Evolutionary conservation across 2,329 filamentous ascomycete species (phyloP), one percentile per base, ranked within the genome.

Genomic region (Elsinoe perseae): DNA sequence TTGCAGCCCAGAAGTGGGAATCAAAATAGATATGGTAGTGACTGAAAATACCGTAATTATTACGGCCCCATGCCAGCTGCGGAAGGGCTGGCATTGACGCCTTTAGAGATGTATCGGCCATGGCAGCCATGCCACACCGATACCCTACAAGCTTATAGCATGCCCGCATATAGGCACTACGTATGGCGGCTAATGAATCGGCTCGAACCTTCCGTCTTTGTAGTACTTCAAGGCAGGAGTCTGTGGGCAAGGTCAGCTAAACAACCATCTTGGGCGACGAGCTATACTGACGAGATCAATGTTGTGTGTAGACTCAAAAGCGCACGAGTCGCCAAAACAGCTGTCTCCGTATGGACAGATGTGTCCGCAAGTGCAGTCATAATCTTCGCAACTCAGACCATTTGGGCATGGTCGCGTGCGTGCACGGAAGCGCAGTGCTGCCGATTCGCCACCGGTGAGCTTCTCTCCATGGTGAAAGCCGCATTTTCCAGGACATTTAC

Each of bases 281-380:
- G 6, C 6, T 20, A 6, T 38, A 61, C 64, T 62, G 53, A 69
- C 65, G 58, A 63, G 64, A 50, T 75, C 71, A 64, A 73, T 70
- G 8, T 68, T 64, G 59, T 76, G 74, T 1, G 69, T 67, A 10
- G 62, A 61, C 12, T 61, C 60, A 34, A 75, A 69, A 40, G 72
- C 67, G 61, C 74, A 76, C 9, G 59, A 63, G 10, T 66, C 64
- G 25, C 66, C 72, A 14, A 64, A 66, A 60, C 67, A 71, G n/a
- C 69, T 59, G 8, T 50, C 64, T 12, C 67, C 63, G 28, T 70
- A 69, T 20, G 69, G 67, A 57, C 70, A 73, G 30, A 69, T 64
- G 61, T 77, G 74, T 1, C 73, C 73, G 38, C 70, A 60, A 36
- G 70, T 71, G 61, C 74, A 76, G 32, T 72, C 66, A 36, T 72